Base-by-base conservation (phyloP, 192 early-diverging fungal genomes). In the Entomortierella chlamydospora region DNA sequence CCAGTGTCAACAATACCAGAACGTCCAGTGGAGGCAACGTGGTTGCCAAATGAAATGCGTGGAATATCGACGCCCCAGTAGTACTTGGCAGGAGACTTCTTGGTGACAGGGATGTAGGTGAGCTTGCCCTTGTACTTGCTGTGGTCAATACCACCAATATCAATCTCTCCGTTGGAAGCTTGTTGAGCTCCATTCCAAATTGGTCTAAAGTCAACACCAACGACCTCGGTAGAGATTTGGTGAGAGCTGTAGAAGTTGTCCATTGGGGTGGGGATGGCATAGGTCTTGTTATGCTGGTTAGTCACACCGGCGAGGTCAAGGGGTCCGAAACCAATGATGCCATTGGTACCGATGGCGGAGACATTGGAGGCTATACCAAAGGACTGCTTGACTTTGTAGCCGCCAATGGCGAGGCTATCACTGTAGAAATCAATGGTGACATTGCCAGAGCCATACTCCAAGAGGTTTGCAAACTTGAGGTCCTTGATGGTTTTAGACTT, bases 61-160 rank as follows among this genome's bases (percentile, higher is more conserved):
- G 52, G n/a, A 37, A 69, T n/a, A 34, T 72, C 57, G 29, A 82
- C 30, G 29, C 74, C 71, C 81, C 73, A 82, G 68, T 70, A 82
- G 0, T 50, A 10, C 25, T 47, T 73, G 56, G 72, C 49, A 34
- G 72, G 63, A 4, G 63, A 65, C 2, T 42, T 54, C 29, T 37
- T 20, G 61, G 73, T 72, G 45, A 85, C 80, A 30, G 84, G 82
- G 17, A 85, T 51, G 68, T 87, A 89, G 23, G 45, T 81, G 41
- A 89, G 55, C 8, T 73, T 28, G 17, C 87, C 89, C 20, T 81
- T 57, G 61, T 73, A 86, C 53, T 87, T 86, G 17, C 60, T 39
- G 0, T 39, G 9, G 61, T 89, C 88, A 49, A 85, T 65, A 25
- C 87, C 87, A 34, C 85, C 86, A 72, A 90, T 81, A 22, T 73